Evolutionary conservation across 2,329 filamentous ascomycete species (phyloP).

Genomic region (Aspergillus pseudotamarii): DNA sequence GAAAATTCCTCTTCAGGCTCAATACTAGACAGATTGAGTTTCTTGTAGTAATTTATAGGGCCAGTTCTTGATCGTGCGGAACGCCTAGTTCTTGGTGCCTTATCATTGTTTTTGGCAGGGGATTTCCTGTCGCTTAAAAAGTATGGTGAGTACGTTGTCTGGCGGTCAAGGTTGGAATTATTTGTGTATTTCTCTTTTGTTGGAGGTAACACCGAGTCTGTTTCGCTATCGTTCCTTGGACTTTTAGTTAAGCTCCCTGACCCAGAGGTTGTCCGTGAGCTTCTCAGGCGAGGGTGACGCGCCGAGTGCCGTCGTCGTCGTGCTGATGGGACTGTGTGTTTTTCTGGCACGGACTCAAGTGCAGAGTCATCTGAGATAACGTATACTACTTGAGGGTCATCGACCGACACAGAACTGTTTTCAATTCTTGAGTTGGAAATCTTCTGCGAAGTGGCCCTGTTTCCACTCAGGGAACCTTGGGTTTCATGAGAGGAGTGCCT

Average conservation of each 20-base stretch:
- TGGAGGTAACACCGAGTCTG: not conserved
- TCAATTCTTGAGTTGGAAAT: not conserved
- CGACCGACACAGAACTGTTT: not conserved
- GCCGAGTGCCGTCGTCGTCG: not conserved
- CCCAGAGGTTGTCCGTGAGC: not conserved
- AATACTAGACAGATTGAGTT: constrained; percentile 16
- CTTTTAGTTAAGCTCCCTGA: not conserved
- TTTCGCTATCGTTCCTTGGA: not conserved
- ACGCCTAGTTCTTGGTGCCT: constrained; percentile 22
- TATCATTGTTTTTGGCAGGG: not conserved
- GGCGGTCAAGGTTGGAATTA: not conserved
- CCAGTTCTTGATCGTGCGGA: constrained; percentile 30
- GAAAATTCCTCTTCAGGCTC: constrained; percentile 18
- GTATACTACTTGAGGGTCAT: not conserved
- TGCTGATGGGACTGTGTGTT: not conserved
- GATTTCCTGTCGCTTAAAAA: constrained; percentile 2
- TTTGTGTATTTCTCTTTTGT: not conserved
- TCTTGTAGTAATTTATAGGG: constrained; percentile 37
- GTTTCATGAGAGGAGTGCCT: constrained; percentile 13
- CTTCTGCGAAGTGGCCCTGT: not conserved
- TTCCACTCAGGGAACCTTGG: not conserved
- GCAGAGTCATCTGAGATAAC: constrained; percentile 1
- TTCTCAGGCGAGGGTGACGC: constrained; percentile 1
- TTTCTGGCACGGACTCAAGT: not conserved
- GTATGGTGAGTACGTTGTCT: not conserved